phyloP scores from a whole-genome alignment of 2,329 filamentous ascomycete genomes.

The Moelleriella libera region DNA sequence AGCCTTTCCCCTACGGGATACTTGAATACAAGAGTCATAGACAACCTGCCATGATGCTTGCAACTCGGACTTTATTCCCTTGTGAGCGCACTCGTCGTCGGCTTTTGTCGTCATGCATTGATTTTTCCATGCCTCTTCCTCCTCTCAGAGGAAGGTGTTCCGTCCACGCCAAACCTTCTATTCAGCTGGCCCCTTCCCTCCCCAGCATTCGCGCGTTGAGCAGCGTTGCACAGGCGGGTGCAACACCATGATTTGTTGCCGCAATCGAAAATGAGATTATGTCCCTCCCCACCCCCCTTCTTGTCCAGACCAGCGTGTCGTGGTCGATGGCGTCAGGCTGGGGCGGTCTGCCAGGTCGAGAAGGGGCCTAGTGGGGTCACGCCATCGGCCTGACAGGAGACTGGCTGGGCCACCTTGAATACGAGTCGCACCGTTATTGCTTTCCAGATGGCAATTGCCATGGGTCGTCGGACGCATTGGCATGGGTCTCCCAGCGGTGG shows the following conservation, averaged over 20 bases:
- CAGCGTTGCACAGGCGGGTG: neutral
- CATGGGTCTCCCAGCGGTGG: too few relatives aligned
- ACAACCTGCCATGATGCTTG: neutral
- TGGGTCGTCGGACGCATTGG: too few relatives aligned
- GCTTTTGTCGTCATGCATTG: neutral
- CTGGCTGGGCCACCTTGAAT: neutral
- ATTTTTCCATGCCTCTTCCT: neutral
- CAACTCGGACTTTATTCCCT: neutral
- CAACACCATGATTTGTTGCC: neutral
- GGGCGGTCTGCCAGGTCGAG: neutral
- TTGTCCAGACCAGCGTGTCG: neutral
- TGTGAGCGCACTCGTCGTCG: neutral
- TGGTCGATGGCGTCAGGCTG: slow-evolving; percentile 1
- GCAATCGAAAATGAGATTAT: neutral
- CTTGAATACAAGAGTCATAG: neutral
- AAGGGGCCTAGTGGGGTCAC: slow-evolving; percentile 1
- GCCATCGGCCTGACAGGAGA: neutral
- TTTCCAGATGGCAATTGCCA: neutral
- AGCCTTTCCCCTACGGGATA: neutral
- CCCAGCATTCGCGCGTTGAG: neutral
- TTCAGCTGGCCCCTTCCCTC: too few relatives aligned
- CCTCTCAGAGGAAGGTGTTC: neutral
- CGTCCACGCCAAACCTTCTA: too few relatives aligned
- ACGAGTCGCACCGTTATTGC: neutral
- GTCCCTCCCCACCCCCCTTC: too few relatives aligned